A percentile compares a stretch with the other conserved stretches of the same genome.
These are phyloP conservation scores for Boletellus emodensis DNA, from an alignment of 768 basidiomycete genomes.

Conservation along the genomic window DNA sequence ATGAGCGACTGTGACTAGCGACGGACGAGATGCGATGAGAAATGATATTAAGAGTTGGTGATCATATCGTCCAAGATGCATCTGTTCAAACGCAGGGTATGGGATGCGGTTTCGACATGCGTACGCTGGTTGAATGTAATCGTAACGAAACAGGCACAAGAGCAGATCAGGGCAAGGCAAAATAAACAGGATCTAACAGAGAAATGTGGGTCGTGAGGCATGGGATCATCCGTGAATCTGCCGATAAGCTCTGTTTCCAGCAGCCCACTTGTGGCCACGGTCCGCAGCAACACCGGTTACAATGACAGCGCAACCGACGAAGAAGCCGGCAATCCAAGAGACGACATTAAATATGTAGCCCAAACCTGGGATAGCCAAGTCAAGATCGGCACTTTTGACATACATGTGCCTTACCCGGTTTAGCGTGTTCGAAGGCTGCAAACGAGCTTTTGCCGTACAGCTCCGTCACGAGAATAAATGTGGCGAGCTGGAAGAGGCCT, in stretches of 20 bases:
- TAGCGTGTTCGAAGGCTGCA: conserved; percentile 53
- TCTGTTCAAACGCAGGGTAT: conserved; percentile 10
- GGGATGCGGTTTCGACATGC: background rate
- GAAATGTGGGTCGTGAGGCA: background rate
- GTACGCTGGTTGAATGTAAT: background rate
- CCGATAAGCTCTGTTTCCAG: conserved; percentile 66
- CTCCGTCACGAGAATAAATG: conserved; percentile 64
- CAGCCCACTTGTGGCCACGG: conserved; percentile 61
- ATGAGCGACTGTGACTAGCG: conserved; percentile 35
- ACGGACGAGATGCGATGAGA: background rate
- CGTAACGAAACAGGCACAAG: conserved; percentile 1
- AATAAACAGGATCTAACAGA: background rate
- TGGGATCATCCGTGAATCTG: conserved; percentile 20
- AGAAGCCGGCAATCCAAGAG: conserved; percentile 56
- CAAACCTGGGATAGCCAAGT: conserved; percentile 39
- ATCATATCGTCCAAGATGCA: background rate
- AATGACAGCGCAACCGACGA: conserved; percentile 52
- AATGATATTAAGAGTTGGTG: no score
- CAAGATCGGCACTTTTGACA: background rate
- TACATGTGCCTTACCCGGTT: conserved; percentile 45
- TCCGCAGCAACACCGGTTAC: conserved; percentile 56
- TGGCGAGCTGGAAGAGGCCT: conserved; percentile 59
- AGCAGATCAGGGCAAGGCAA: background rate
- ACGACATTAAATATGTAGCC: conserved; percentile 57
- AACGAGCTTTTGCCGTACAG: conserved; percentile 45